These are phyloP conservation scores for Osmanthus fragrans DNA, from an alignment of 257 asterid species.

Conservation along the genomic window DNA sequence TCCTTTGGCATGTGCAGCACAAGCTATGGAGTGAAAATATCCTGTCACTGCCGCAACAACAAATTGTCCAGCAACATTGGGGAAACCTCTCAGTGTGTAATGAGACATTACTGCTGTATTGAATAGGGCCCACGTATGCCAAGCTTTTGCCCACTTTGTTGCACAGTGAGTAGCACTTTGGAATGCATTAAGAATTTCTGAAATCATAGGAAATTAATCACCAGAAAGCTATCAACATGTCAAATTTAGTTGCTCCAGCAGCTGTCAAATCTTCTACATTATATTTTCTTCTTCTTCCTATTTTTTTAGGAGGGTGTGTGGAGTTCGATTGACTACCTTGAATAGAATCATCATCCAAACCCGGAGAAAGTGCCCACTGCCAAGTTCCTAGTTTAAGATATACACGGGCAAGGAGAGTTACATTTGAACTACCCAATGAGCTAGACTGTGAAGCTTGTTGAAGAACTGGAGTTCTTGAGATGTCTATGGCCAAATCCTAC, in stretches of 20 bases:
- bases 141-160: constrained; percentile 89
- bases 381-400: constrained; percentile 83
- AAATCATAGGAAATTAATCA: constrained; percentile 28
- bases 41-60: constrained; percentile 98
- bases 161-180: constrained; percentile 85
- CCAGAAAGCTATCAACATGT: not conserved
- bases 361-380: constrained; percentile 96
- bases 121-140: constrained; percentile 99
- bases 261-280: constrained; percentile 19
- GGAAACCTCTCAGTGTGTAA: constrained; percentile 74
- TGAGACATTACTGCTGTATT: constrained; percentile 99
- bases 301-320: not conserved
- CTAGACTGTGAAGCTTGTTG: constrained; percentile 64
- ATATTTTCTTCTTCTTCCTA: not conserved
- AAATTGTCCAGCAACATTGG: constrained; percentile 68
- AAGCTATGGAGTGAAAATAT: constrained; percentile 97
- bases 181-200: constrained; percentile 91
- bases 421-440: constrained; percentile 56
- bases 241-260: constrained; percentile 14
- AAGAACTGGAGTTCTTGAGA: constrained; percentile 62
- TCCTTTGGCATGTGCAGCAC: constrained; percentile 96
- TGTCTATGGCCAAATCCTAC: constrained; percentile 88
- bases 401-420: constrained; percentile 85
- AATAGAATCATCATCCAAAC: constrained; percentile 85
- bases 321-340: constrained; percentile 53